Evolutionary conservation across 1,284 basidiomycete species (phyloP).

Genomic region (Rhodotorula sp.): DNA sequence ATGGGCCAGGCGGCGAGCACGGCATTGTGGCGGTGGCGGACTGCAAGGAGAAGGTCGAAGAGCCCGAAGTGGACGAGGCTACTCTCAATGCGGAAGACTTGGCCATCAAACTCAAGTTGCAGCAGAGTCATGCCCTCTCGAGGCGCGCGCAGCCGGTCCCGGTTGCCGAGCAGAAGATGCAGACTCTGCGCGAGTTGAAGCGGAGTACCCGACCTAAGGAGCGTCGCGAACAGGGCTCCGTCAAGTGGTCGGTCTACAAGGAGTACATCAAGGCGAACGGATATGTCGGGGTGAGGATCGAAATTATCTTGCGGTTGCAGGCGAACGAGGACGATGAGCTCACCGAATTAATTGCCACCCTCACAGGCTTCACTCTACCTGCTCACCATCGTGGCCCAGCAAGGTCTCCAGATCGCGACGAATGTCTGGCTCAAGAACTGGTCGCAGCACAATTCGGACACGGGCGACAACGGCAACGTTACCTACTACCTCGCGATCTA

Average conservation of each 20-base stretch:
- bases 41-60: slow-evolving; percentile 12
- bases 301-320: background rate
- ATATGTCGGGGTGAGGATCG: slow-evolving; percentile 58
- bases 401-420: slow-evolving; percentile 54
- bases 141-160: slow-evolving; percentile 33
- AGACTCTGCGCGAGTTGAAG: slow-evolving; percentile 35
- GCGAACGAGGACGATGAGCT: background rate
- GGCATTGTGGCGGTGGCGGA: slow-evolving; percentile 28
- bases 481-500: slow-evolving; percentile 38
- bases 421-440: slow-evolving; percentile 74
- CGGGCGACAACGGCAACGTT: slow-evolving; percentile 57
- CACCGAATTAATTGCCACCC: too few relatives aligned
- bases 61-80: slow-evolving; percentile 45
- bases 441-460: slow-evolving; percentile 71
- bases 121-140: slow-evolving; percentile 28
- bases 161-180: slow-evolving; percentile 36
- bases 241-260: slow-evolving; percentile 73
- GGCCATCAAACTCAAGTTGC: slow-evolving; percentile 41
- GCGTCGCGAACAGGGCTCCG: slow-evolving; percentile 75
- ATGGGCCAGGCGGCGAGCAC: slow-evolving; percentile 52
- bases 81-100: slow-evolving; percentile 43
- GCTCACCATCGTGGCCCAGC: slow-evolving; percentile 56
- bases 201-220: slow-evolving; percentile 56
- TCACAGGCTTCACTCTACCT: slow-evolving; percentile 60
- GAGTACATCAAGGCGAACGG: slow-evolving; percentile 79